Percentiles rank a stretch among this genome's conserved stretches.
These are phyloP conservation scores for Fusarium keratoplasticum DNA, from an alignment of 2,329 filamentous ascomycete genomes.

Conservation along the genomic window DNA sequence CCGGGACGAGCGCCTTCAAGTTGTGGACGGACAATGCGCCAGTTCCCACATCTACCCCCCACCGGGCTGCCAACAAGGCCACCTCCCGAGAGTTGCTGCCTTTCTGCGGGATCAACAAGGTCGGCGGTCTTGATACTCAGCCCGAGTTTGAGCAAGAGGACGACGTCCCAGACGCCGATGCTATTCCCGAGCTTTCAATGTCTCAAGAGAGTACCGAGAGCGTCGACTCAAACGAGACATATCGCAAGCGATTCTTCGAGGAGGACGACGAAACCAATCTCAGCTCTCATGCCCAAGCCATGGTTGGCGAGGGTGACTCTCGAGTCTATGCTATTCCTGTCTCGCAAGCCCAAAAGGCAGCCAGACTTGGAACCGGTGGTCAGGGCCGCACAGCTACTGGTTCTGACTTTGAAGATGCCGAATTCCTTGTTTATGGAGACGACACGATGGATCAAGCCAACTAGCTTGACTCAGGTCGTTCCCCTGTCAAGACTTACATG, in stretches of 20 bases:
- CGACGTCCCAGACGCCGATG: slow-evolving; percentile 51
- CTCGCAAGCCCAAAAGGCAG: slow-evolving; percentile 45
- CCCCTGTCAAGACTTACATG: slow-evolving; percentile 12
- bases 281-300: slow-evolving; percentile 54
- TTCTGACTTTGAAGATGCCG: slow-evolving; percentile 76
- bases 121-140: slow-evolving; percentile 76
- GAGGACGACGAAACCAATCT: slow-evolving; percentile 54
- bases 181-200: slow-evolving; percentile 62
- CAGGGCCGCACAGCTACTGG: slow-evolving; percentile 62
- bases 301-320: slow-evolving; percentile 52
- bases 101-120: slow-evolving; percentile 83
- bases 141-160: slow-evolving; percentile 52
- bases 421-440: slow-evolving; percentile 66
- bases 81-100: slow-evolving; percentile 74
- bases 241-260: slow-evolving; percentile 63
- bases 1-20: slow-evolving; percentile 60
- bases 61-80: slow-evolving; percentile 39
- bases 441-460: slow-evolving; percentile 55
- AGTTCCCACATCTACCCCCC: slow-evolving; percentile 15
- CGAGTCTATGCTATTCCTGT: slow-evolving; percentile 63
- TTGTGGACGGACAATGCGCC: slow-evolving; percentile 59
- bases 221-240: slow-evolving; percentile 38
- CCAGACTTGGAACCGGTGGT: slow-evolving; percentile 39
- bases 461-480: neutral
- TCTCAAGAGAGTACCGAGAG: slow-evolving; percentile 66